Evolutionary conservation across 805 yeast genomes (phyloP).

Genomic region (Kazachstania viticola): DNA sequence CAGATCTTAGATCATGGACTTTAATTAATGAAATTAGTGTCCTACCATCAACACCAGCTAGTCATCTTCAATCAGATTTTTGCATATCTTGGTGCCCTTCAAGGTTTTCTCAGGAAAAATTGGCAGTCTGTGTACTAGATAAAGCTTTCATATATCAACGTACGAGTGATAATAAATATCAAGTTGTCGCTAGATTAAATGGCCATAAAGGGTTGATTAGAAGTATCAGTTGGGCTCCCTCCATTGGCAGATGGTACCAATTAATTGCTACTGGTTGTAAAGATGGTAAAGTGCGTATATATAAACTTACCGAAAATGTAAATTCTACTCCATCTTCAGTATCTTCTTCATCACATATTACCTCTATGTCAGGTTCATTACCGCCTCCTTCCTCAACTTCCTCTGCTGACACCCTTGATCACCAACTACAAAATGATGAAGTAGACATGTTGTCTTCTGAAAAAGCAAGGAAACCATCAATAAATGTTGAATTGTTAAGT

Average conservation of each 20-base stretch:
- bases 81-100: constrained; percentile 87
- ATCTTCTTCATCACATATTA: not conserved
- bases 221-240: constrained; percentile 92
- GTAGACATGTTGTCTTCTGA: not conserved
- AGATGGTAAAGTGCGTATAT: constrained; percentile 85
- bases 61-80: constrained; percentile 75
- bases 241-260: constrained; percentile 84
- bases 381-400: not conserved
- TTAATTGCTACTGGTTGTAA: constrained; percentile 90
- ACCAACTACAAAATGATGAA: not conserved
- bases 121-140: constrained; percentile 77
- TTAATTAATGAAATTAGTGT: constrained; percentile 60
- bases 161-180: constrained; percentile 39
- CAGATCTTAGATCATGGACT: constrained; percentile 78
- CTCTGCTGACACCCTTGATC: not conserved
- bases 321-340: not conserved
- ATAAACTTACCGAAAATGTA: constrained; percentile 46
- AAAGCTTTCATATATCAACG: constrained; percentile 70
- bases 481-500: constrained; percentile 49
- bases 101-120: constrained; percentile 65
- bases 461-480: constrained; percentile 2
- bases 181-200: constrained; percentile 52
- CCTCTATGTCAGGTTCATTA: too few relatives aligned
- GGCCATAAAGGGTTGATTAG: constrained; percentile 83
- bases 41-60: constrained; percentile 59